Evolutionary conservation across 2,329 filamentous ascomycete species (phyloP), one percentile per base, ranked within the genome.

Genomic region (Fusarium brachygibbosum): DNA sequence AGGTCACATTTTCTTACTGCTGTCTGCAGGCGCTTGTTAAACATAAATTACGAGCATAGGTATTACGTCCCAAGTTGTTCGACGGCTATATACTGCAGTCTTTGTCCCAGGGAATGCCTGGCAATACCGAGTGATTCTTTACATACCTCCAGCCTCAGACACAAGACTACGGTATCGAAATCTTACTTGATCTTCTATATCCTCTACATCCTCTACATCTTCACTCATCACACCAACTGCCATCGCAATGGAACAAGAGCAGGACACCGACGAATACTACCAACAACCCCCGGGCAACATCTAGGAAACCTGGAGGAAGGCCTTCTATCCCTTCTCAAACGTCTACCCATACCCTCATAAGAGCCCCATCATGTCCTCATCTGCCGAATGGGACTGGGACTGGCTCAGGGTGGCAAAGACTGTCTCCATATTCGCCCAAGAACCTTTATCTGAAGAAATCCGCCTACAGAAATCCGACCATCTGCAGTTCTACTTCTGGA

Each of bases 401-500:
- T 71, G 68, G 68, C 1, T 16, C 6, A 21, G 5, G 17, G 16
- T 6, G 12, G 6, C 35, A 37, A 29, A 6, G 5, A 25, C 23
- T 25, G 23, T 25, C 6, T 6, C 23, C 23, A 25, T 25, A 25
- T 25, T 25, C 23, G 23, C 23, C 23, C n/a, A n/a, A n/a, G n/a
- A n/a, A 6, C 23, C 23, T 25, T 25, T 6, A 4, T 5, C 23
- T 4, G 23, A 25, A 25, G 6, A 25, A 17, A 23, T 38, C 1
- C 4, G 9, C 0, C 7, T 21, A 2, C 37, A 31, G n/a, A 72
- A 72, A 38, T 5, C 6, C 10, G 7, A 51, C 2, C 66, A 77
- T 9, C 42, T 76, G 2, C 69, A 76, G 42, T 55, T 56, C 19
- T 50, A 50, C 51, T 76, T 76, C 40, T 77, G 76, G 75, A 68